Evolutionary conservation across 1,284 basidiomycete species (phyloP).

Genomic region (Pyrrhoderma lamaoense): DNA sequence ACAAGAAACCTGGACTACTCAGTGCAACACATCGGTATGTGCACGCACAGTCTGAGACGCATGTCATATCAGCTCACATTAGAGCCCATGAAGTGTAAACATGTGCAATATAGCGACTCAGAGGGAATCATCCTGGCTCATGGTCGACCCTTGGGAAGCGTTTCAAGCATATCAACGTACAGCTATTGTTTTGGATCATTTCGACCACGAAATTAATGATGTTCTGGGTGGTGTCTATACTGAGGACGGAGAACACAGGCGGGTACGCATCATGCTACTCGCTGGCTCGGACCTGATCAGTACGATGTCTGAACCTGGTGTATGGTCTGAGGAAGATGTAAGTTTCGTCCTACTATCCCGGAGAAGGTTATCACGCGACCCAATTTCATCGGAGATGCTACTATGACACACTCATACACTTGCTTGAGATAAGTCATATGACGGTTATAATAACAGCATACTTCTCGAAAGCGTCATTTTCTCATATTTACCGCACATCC

Average conservation of each 20-base stretch:
- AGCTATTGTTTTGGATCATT: constrained; percentile 93
- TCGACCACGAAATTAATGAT: constrained; percentile 89
- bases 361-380: not conserved
- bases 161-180: constrained; percentile 93
- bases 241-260: constrained; percentile 53
- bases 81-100: constrained; percentile 27
- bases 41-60: not conserved
- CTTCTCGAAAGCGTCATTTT: too few species aligned
- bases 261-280: constrained; percentile 83
- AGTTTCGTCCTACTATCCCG: constrained; percentile 26
- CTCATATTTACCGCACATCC: not conserved
- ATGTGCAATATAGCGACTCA: constrained; percentile 88
- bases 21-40: constrained; percentile 73
- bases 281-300: constrained; percentile 97
- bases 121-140: constrained; percentile 66
- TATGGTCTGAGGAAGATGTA: constrained; percentile 94
- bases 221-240: constrained; percentile 65
- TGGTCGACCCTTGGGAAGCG: constrained; percentile 98
- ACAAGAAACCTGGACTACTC: constrained; percentile 85
- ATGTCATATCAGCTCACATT: constrained; percentile 5
- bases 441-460: too few species aligned
- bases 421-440: not conserved
- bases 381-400: not conserved
- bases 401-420: too few species aligned
- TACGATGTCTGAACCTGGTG: constrained; percentile 98